Conservation (phyloP, 2,329 filamentous ascomycete genomes). For the Ophiostoma ips region DNA sequence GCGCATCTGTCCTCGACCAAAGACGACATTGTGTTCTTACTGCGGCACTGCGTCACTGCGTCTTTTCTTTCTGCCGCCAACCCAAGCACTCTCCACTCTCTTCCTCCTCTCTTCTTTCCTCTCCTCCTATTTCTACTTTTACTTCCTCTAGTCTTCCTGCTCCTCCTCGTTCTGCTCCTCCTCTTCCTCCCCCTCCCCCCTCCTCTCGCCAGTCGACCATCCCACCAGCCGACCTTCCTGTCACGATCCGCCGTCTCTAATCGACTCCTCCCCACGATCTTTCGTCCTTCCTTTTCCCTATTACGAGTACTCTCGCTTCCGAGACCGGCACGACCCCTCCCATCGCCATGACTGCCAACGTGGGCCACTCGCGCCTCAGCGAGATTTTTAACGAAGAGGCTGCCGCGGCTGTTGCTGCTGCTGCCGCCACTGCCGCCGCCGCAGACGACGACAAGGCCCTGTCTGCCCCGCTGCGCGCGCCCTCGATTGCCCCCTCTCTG, state of each 20-base stretch:
- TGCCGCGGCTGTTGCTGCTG: slow-evolving; percentile 10
- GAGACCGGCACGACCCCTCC: background rate
- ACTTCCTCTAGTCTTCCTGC: background rate
- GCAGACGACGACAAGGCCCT: slow-evolving; percentile 24
- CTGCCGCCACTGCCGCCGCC: slow-evolving; percentile 24
- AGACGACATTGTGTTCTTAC: too few relatives aligned
- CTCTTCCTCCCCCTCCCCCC: background rate
- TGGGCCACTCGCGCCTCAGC: slow-evolving; percentile 11
- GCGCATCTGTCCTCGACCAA: too few relatives aligned
- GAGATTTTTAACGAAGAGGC: slow-evolving; percentile 13
- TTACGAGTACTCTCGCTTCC: background rate
- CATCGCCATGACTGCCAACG: slow-evolving; percentile 9
- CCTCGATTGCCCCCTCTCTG: slow-evolving; percentile 45
- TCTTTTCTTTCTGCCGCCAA: background rate
- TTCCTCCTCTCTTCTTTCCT: background rate
- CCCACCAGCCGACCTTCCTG: background rate
- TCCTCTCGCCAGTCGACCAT: background rate
- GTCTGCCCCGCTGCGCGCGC: slow-evolving; percentile 29
- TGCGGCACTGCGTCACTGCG: slow-evolving; percentile 5
- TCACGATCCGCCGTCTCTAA: slow-evolving; percentile 3
- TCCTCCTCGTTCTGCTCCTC: background rate
- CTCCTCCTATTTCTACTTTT: background rate
- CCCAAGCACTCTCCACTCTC: background rate
- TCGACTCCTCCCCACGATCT: background rate
- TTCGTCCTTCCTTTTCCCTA: background rate